These are phyloP conservation scores for Dothistroma pini DNA, from an alignment of 2,329 filamentous ascomycete species.

Conservation along the genomic window DNA sequence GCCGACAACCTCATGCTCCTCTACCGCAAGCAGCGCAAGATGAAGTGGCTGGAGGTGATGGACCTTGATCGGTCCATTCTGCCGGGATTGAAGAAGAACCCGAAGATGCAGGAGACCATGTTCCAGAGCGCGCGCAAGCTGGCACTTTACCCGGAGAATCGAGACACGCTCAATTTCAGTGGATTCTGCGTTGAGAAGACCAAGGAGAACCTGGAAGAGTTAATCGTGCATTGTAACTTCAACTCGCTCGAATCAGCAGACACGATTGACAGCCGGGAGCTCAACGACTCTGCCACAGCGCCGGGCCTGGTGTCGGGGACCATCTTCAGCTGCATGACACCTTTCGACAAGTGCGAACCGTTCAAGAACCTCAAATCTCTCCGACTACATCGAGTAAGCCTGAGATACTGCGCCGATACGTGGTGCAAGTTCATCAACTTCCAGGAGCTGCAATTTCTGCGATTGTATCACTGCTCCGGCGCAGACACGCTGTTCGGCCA, in stretches of 20 bases:
- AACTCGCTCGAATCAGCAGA: constrained; percentile 33
- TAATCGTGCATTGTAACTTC: constrained; percentile 48
- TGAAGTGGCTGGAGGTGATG: constrained; percentile 49
- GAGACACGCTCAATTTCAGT: constrained; percentile 44
- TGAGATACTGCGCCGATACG: constrained; percentile 47
- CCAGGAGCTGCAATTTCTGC: constrained; percentile 40
- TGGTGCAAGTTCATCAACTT: constrained; percentile 49
- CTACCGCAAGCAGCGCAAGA: constrained; percentile 47
- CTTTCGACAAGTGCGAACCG: constrained; percentile 46
- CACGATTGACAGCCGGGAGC: constrained; percentile 35
- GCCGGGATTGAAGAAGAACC: constrained; percentile 41
- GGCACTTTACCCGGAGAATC: constrained; percentile 46
- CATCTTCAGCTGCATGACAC: constrained; percentile 47
- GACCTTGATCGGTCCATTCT: constrained; percentile 43
- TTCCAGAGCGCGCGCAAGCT: constrained; percentile 44
- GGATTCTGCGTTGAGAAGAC: constrained; percentile 43
- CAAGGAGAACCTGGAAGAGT: constrained; percentile 41
- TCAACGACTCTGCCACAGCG: constrained; percentile 46
- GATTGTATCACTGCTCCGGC: constrained; percentile 44
- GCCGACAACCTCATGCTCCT: constrained; percentile 47
- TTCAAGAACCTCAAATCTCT: constrained; percentile 42
- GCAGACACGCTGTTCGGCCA: constrained; percentile 47
- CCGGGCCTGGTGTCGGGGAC: constrained; percentile 46
- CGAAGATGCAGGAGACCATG: constrained; percentile 37
- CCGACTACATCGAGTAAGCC: constrained; percentile 43